A percentile compares a stretch with the other conserved stretches of the same genome.
These are phyloP conservation scores for Ogataea pini DNA, from an alignment of 805 yeast species.

Conservation along the genomic window DNA sequence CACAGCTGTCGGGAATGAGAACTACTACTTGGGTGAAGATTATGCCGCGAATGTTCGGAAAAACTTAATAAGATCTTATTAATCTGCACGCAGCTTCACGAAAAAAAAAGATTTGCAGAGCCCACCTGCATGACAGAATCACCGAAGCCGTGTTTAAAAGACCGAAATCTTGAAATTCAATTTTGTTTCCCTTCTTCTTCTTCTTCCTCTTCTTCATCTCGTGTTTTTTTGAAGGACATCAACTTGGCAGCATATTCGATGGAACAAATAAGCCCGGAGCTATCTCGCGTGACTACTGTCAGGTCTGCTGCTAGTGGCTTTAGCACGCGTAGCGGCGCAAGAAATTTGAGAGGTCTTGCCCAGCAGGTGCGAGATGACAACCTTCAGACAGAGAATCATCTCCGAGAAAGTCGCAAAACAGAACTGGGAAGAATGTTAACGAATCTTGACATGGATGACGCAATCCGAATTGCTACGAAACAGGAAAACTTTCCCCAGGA, in stretches of 20 bases:
- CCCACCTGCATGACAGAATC: background rate
- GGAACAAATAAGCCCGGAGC: background rate
- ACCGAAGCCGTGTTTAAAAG: background rate
- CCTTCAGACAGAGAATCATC: slow-evolving; percentile 17
- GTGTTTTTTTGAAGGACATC: background rate
- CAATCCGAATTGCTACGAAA: slow-evolving; percentile 22
- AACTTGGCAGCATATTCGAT: background rate
- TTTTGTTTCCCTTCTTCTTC: background rate
- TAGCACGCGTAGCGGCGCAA: background rate
- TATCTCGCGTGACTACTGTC: background rate
- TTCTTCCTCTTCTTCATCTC: too few relatives aligned
- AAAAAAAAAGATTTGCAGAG: background rate
- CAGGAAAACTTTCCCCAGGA: background rate
- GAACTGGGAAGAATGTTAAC: slow-evolving; percentile 25
- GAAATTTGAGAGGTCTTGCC: slow-evolving; percentile 4
- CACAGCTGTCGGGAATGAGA: background rate
- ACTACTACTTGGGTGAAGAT: background rate
- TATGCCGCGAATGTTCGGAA: background rate
- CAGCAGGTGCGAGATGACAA: slow-evolving; percentile 26
- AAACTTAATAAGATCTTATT: background rate
- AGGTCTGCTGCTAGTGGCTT: background rate
- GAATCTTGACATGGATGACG: slow-evolving; percentile 26
- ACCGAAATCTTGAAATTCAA: background rate
- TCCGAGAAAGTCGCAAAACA: slow-evolving; percentile 11
- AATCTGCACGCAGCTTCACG: background rate